phyloP scores from a whole-genome alignment of 2,329 filamentous ascomycete genomes.

The Pseudocercospora musae region DNA sequence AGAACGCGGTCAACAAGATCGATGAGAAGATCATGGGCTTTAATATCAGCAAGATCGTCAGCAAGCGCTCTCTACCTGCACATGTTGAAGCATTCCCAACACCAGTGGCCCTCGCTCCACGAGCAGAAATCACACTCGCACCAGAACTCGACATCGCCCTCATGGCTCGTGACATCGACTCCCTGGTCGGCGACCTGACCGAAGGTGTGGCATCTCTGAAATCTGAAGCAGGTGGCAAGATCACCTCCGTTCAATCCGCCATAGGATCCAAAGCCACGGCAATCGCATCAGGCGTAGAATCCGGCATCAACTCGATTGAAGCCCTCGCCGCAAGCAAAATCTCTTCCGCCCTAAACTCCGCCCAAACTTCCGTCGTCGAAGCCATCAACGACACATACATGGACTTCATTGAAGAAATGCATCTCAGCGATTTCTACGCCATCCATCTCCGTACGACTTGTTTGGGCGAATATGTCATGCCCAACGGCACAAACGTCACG shows the following conservation, averaged over 20 bases:
- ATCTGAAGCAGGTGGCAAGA: conserved; percentile 20
- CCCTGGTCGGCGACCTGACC: conserved; percentile 29
- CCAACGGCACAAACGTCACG: conserved; percentile 43
- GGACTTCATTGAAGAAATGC: conserved; percentile 46
- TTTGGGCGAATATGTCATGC: conserved; percentile 44
- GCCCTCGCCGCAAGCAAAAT: conserved; percentile 22
- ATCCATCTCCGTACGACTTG: conserved; percentile 61
- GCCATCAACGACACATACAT: conserved; percentile 38
- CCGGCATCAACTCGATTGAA: conserved; percentile 17
- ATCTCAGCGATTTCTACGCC: conserved; percentile 59
- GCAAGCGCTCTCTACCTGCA: conserved; percentile 18
- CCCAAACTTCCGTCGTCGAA: conserved; percentile 43
- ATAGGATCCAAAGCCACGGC: conserved; percentile 25
- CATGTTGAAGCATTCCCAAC: conserved; percentile 3
- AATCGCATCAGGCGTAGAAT: conserved; percentile 21
- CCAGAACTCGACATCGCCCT: conserved; percentile 24
- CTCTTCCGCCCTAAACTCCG: conserved; percentile 26
- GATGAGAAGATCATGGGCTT: conserved; percentile 28
- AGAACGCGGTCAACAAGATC: conserved; percentile 32
- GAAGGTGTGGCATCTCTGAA: conserved; percentile 15
- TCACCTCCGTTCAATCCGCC: conserved; percentile 23
- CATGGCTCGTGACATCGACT: conserved; percentile 25
- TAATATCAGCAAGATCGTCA: conserved; percentile 18
- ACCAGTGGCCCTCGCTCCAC: conserved; percentile 3
- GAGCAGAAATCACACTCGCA: conserved; percentile 5